Evolutionary conservation across 495 filamentous ascomycete genomes (phyloP).

Genomic region (Aspergillus hancockii): DNA sequence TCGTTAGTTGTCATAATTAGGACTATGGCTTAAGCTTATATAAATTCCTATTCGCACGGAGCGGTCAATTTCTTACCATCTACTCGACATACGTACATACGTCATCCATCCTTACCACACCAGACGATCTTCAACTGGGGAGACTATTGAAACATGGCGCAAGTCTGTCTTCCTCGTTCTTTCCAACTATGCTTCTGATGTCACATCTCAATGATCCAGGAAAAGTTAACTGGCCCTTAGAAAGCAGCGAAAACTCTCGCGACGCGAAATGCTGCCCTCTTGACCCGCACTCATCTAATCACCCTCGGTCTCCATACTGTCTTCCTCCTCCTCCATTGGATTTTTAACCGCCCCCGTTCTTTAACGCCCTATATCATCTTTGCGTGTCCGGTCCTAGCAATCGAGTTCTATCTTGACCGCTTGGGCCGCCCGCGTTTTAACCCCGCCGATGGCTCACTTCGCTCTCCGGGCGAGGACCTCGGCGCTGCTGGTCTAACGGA

Average conservation of each 20-base stretch:
- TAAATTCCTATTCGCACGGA: neutral
- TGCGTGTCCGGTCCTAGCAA: slow-evolving; percentile 69
- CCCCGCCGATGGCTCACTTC: slow-evolving; percentile 62
- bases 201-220: neutral
- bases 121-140: too few species aligned
- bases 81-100: neutral
- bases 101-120: neutral
- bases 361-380: slow-evolving; percentile 71
- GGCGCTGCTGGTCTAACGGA: slow-evolving; percentile 88
- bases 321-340: slow-evolving; percentile 69
- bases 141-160: slow-evolving; percentile 1
- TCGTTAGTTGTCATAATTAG: neutral
- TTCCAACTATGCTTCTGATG: neutral
- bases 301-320: slow-evolving; percentile 67
- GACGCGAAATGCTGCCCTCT: slow-evolving; percentile 68
- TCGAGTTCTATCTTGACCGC: slow-evolving; percentile 81
- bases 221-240: slow-evolving; percentile 42
- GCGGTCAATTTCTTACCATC: neutral
- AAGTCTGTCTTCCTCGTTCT: neutral
- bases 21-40: neutral
- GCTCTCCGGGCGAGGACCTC: slow-evolving; percentile 81
- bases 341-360: slow-evolving; percentile 66
- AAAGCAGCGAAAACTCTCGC: slow-evolving; percentile 95
- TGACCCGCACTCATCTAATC: slow-evolving; percentile 79
- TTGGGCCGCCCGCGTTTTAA: slow-evolving; percentile 76